Percentiles rank a stretch among this genome's conserved stretches.
These are phyloP conservation scores for Misopates orontium DNA, from an alignment of 257 asterid genomes.

Conservation along the genomic window DNA sequence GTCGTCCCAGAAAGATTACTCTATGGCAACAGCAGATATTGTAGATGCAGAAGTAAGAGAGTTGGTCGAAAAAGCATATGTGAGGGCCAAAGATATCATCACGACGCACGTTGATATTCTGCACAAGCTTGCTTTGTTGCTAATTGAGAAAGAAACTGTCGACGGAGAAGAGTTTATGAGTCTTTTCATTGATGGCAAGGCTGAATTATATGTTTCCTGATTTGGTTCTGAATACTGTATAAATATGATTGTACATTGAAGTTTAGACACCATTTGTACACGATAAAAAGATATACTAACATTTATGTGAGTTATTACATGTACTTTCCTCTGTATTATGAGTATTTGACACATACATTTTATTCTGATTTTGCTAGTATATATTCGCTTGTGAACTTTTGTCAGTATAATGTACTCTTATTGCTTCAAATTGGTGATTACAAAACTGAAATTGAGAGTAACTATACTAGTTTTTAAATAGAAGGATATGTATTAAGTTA, in stretches of 20 bases:
- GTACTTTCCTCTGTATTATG: conserved; percentile 35
- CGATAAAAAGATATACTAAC: conserved; percentile 26
- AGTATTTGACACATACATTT: conserved; percentile 21
- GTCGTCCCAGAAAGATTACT: conserved; percentile 82
- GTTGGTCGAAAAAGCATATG: conserved; percentile 76
- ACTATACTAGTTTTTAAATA: no score
- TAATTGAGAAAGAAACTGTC: conserved; percentile 88
- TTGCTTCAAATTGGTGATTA: no score
- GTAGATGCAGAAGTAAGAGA: conserved; percentile 91
- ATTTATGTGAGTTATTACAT: conserved; percentile 25
- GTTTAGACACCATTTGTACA: conserved; percentile 18
- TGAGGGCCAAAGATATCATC: conserved; percentile 65
- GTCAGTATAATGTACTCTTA: no score
- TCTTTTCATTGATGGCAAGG: conserved; percentile 92
- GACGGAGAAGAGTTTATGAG: conserved; percentile 99
- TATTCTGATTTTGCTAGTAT: no score
- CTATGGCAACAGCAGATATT: conserved; percentile 95
- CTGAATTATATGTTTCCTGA: conserved; percentile 70
- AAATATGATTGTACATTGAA: conserved; percentile 28
- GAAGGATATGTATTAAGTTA: no score
- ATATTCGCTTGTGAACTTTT: no score
- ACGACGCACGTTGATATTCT: conserved; percentile 75
- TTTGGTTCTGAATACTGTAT: conserved; percentile 7
- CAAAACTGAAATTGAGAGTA: conserved; percentile 1
- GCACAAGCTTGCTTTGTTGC: conserved; percentile 87